Base-by-base conservation (phyloP, 768 basidiomycete genomes). In the Hygrophoropsis aurantiaca region DNA sequence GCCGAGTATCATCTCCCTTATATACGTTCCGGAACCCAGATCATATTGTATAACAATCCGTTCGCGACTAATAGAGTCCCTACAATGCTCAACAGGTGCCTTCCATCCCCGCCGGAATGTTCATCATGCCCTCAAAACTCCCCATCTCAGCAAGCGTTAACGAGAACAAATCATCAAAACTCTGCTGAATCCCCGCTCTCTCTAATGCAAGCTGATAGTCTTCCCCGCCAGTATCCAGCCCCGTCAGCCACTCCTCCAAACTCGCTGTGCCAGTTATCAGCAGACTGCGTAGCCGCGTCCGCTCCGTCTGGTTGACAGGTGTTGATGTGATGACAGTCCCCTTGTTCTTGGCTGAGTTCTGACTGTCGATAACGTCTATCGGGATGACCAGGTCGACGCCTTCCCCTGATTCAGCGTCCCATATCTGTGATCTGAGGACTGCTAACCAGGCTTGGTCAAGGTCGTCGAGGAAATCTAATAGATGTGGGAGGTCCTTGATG, bases 381-480 rank as follows among this genome's bases (percentile, higher is more conserved):
- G 76, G 71, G 3, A 79, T 44, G 4, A 69, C 52, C 25, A 78
- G 59, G 45, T 79, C 68, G n/a, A 66, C 55, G 16, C 68, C 79
- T 4, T 60, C 53, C 4, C 71, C 69, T 5, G 60, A 54, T 5
- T 65, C 57, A 1, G 84, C 72, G 53, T 89, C 80, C 89, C 89
- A 91, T 2, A 76, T 71, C 55, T 87, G 82, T 5, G 69, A 67
- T 32, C 75, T 75, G 23, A 91, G 71, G 2, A 86, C 84, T 15
- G 79, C 74, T 11, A 81, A 53, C 89, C 89, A 91, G 0, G 81
- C 85, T 42, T 80, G 74, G 63, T 91, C 89, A 30, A 91, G 74
- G 56, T 87, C 82, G 58, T 82, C 79, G 20, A 90, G 67, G 70
- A 81, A 86, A 50, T 84, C 80, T 20, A 86, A 69, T 5, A 87